Percentiles rank a stretch among this genome's conserved stretches.
Conservation (phyloP, 441 rosid species). For the Theobroma grandiflorum region DNA sequence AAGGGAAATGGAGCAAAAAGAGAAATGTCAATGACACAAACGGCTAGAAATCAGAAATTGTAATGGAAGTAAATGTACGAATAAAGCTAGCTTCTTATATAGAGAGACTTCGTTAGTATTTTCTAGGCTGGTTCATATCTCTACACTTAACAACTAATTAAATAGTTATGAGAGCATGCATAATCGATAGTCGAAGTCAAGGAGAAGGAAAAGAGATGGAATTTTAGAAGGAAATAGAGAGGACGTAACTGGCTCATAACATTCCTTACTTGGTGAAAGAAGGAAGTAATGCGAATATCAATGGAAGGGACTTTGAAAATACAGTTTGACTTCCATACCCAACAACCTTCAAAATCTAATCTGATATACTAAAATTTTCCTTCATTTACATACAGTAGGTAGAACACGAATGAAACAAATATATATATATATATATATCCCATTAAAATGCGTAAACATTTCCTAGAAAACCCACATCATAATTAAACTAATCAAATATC, state of each 20-base stretch:
- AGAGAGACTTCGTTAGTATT: neutral
- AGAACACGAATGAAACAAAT: neutral
- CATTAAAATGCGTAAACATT: too few species aligned
- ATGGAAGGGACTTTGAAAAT: neutral
- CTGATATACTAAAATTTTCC: neutral
- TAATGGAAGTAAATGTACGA: neutral
- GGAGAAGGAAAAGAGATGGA: constrained; percentile 15
- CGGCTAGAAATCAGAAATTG: neutral
- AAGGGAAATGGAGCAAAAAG: neutral
- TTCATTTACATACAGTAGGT: too few species aligned
- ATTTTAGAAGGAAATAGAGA: neutral
- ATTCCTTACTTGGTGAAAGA: neutral
- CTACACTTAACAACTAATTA: neutral
- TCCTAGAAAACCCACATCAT: too few species aligned
- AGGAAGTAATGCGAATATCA: neutral
- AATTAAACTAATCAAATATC: too few species aligned
- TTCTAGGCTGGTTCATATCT: constrained; percentile 15
- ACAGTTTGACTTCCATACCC: neutral
- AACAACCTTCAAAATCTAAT: neutral
- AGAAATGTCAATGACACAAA: neutral
- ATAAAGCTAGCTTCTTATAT: too few species aligned
- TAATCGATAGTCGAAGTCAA: neutral
- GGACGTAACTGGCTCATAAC: neutral
- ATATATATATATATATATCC: too few species aligned
- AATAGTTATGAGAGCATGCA: neutral